Percentiles rank a stretch among this genome's conserved stretches.
Conservation (phyloP, 345 rosid species). For the Moringa oleifera region DNA sequence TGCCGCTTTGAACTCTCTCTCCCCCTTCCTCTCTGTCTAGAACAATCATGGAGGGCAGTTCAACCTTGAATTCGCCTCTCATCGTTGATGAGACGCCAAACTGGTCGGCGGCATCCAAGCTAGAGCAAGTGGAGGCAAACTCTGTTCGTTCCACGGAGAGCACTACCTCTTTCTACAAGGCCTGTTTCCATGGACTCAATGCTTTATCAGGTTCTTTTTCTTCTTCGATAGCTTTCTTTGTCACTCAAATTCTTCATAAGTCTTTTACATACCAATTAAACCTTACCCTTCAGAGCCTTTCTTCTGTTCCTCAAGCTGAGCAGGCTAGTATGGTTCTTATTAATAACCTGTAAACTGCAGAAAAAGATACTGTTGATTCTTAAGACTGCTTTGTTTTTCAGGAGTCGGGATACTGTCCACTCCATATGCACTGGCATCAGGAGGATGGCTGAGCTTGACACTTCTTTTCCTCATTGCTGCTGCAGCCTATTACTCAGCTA, state of each 20-base stretch:
- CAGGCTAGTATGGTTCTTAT: not conserved
- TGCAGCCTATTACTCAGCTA: constrained; percentile 60
- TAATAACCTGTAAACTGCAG: not conserved
- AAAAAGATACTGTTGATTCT: not conserved
- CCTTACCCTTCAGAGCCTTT: not conserved
- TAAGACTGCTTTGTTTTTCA: constrained; percentile 16
- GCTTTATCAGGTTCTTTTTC: constrained; percentile 55
- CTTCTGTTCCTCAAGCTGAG: not conserved
- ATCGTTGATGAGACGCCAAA: constrained; percentile 6
- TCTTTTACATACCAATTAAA: not conserved
- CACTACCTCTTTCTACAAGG: constrained; percentile 40
- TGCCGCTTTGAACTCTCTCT: not conserved
- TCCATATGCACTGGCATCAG: constrained; percentile 79
- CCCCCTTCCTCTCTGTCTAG: constrained; percentile 9
- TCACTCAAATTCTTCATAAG: constrained; percentile 2
- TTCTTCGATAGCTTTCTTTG: not conserved
- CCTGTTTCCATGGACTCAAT: constrained; percentile 61
- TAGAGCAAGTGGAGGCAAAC: constrained; percentile 29
- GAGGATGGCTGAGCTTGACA: constrained; percentile 84
- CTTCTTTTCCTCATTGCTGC: constrained; percentile 51
- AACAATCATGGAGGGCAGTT: constrained; percentile 6
- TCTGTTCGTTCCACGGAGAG: constrained; percentile 9
- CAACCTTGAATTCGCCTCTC: not conserved
- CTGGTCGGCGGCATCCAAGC: constrained; percentile 9
- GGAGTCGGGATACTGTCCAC: constrained; percentile 88